phyloP scores from a whole-genome alignment of 2,329 filamentous ascomycete species.

The Huntiella decipiens region DNA sequence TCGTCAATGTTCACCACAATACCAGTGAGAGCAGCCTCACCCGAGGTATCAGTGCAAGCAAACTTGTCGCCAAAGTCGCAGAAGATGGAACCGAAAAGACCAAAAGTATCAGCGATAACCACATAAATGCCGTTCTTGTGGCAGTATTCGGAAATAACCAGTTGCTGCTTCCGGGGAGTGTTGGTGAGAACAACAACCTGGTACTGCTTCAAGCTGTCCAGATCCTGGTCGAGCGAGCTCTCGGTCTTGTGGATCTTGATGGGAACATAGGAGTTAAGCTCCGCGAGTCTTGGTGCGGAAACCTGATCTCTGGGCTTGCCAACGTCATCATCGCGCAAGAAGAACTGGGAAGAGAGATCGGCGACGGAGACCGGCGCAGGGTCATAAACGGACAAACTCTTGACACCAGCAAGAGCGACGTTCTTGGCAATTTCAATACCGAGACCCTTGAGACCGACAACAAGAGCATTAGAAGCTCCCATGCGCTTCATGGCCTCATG shows the following conservation, averaged over 20 bases:
- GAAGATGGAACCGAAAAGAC: slow-evolving; percentile 88
- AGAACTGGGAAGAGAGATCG: slow-evolving; percentile 94
- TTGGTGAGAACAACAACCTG: slow-evolving; percentile 85
- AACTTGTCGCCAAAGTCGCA: slow-evolving; percentile 95
- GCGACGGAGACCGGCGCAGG: slow-evolving; percentile 65
- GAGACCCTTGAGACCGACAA: slow-evolving; percentile 80
- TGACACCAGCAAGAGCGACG: slow-evolving; percentile 91
- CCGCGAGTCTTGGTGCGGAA: slow-evolving; percentile 74
- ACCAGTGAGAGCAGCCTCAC: slow-evolving; percentile 69
- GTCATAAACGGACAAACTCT: slow-evolving; percentile 87
- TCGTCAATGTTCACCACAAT: slow-evolving; percentile 84
- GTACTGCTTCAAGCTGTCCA: slow-evolving; percentile 71
- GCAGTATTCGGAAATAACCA: slow-evolving; percentile 77
- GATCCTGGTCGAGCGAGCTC: slow-evolving; percentile 49
- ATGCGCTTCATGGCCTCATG: slow-evolving; percentile 96
- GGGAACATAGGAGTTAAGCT: slow-evolving; percentile 92
- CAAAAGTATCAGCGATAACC: slow-evolving; percentile 73
- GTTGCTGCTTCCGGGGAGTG: slow-evolving; percentile 61
- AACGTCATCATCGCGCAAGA: slow-evolving; percentile 71
- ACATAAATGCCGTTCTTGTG: slow-evolving; percentile 86
- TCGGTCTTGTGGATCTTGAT: slow-evolving; percentile 53
- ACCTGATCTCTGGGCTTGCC: slow-evolving; percentile 79
- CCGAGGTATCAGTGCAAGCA: slow-evolving; percentile 72
- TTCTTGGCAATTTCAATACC: slow-evolving; percentile 99
- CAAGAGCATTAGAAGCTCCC: slow-evolving; percentile 83